phyloP scores from a whole-genome alignment of 306 rosid species.

The Prunus persica region DNA sequence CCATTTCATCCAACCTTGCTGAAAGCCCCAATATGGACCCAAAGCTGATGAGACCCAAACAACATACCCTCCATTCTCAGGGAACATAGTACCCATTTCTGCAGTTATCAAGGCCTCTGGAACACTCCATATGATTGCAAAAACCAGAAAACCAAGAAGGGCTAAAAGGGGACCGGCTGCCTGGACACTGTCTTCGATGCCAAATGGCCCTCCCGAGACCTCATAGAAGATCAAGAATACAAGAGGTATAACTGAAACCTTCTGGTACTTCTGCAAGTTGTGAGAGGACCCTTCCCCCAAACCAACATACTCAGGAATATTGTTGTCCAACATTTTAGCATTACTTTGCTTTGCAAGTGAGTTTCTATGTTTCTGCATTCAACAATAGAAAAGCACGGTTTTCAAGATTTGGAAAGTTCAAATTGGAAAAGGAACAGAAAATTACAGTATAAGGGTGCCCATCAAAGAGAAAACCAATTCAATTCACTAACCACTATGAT shows the following conservation, averaged over 20 bases:
- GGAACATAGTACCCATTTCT: slow-evolving; percentile 67
- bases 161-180: slow-evolving; percentile 65
- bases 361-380: slow-evolving; percentile 14
- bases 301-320: slow-evolving; percentile 1
- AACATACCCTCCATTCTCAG: slow-evolving; percentile 68
- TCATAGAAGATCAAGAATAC: slow-evolving; percentile 59
- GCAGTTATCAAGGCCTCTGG: slow-evolving; percentile 72
- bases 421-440: background rate
- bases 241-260: slow-evolving; percentile 31
- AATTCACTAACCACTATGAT: background rate
- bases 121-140: slow-evolving; percentile 61
- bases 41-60: slow-evolving; percentile 72
- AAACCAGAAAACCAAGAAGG: slow-evolving; percentile 48
- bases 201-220: slow-evolving; percentile 76
- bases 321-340: slow-evolving; percentile 8
- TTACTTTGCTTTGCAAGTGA: slow-evolving; percentile 2
- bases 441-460: background rate
- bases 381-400: background rate
- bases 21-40: slow-evolving; percentile 70
- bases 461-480: background rate
- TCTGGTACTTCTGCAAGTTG: slow-evolving; percentile 1
- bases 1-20: slow-evolving; percentile 76
- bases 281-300: slow-evolving; percentile 13
- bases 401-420: background rate
- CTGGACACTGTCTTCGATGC: slow-evolving; percentile 56